phyloP scores from a whole-genome alignment of 2,329 filamentous ascomycete species.

The Penicillium sp. region DNA sequence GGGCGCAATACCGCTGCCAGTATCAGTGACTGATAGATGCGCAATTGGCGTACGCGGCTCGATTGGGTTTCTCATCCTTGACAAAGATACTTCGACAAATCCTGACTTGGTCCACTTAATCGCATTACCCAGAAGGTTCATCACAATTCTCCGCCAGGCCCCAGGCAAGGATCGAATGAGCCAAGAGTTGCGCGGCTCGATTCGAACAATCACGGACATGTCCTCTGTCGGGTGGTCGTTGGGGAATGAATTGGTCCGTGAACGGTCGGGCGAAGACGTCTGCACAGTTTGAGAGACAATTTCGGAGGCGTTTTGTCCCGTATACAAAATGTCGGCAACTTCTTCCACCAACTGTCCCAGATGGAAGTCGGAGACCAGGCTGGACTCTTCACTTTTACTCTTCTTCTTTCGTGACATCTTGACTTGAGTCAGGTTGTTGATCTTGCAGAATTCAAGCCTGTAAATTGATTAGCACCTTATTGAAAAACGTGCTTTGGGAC shows the following conservation, averaged over 20 bases:
- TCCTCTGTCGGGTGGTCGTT: constrained; percentile 11
- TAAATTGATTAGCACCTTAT: constrained; percentile 9
- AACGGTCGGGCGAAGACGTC: constrained; percentile 10
- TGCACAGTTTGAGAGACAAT: constrained; percentile 22
- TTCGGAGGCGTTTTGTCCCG: constrained; percentile 30
- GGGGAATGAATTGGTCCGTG: constrained; percentile 10
- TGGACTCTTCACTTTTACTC: constrained; percentile 25
- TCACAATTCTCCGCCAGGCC: constrained; percentile 43
- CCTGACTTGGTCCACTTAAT: constrained; percentile 46
- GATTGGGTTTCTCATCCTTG: constrained; percentile 18
- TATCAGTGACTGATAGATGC: constrained; percentile 61
- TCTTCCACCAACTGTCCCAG: constrained; percentile 41
- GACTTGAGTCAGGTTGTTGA: constrained; percentile 37
- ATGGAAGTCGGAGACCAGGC: constrained; percentile 40
- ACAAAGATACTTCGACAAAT: constrained; percentile 40
- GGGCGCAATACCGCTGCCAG: constrained; percentile 66
- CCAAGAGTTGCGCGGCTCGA: constrained; percentile 40
- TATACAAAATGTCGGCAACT: constrained; percentile 38
- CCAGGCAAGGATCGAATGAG: constrained; percentile 37
- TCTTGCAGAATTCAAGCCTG: constrained; percentile 46
- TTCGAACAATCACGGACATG: constrained; percentile 38
- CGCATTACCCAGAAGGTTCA: constrained; percentile 47
- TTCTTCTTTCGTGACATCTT: constrained; percentile 20
- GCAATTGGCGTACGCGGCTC: constrained; percentile 26
- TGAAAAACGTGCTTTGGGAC: fast-evolving